Evolutionary conservation across 768 basidiomycete genomes (phyloP), one percentile per base, ranked within the genome.

Genomic region (Multifurca ochricompacta): DNA sequence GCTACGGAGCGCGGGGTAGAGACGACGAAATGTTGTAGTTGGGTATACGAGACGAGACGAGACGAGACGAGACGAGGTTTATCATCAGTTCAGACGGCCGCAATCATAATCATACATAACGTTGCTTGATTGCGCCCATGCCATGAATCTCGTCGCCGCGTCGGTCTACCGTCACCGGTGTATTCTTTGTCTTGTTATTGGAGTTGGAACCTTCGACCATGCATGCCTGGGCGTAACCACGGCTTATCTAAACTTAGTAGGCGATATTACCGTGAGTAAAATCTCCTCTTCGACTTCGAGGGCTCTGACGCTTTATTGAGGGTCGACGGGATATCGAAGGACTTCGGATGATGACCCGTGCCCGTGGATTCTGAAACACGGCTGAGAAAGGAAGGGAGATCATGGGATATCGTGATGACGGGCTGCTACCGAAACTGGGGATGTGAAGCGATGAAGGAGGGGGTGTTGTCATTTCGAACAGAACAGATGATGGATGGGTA

Each of bases 231-330:
- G 47, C 41, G 47, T 28, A 48, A 41, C 18, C 3, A n/a, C 36
- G 25, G 36, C 19, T 42, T 37, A 49, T 43, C 47, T 43, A 23
- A 56, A 27, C 14, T 41, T 25, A 39, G 37, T 39, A 23, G 42
- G 54, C 48, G 54, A 51, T 55, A 56, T 56, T 44, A 56, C 54
- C 54, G 42, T 56, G 54, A 45, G 49, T 45, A 51, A 42, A 4
- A 8, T 2, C 21, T 23, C 18, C 18, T 41, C 13, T 27, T 28
- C 19, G 41, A 1, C 40, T 16, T 37, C 47, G 54, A 44, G 28
- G 19, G 9, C 21, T 14, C 40, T 42, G 40, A 25, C 16, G 54
- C 47, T 44, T 42, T 31, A 39, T 39, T 41, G 47, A 37, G 13
- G n/a, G 53, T 35, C 21, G 43, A 45, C 48, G 48, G 54, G 36